Base-by-base conservation (phyloP, 2,329 filamentous ascomycete genomes). In the Talaromyces atroroseus region DNA sequence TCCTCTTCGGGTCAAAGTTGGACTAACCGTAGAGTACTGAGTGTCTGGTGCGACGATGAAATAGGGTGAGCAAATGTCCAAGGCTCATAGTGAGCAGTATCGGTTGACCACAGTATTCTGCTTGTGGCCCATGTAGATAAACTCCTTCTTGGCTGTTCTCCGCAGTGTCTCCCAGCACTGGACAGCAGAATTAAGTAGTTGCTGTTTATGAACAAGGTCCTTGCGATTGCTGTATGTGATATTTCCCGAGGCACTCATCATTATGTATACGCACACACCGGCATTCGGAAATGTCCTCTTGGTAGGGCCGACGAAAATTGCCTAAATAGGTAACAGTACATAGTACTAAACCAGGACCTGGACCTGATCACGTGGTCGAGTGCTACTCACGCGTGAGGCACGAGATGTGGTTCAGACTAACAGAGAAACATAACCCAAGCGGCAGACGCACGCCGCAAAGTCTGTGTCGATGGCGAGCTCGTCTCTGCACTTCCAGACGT, bases 401-500 rank as follows among this genome's bases (percentile, higher is more conserved):
- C 26, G 8, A 10, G 26, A 29, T 8, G 26, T 29, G 26, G 26
- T 48, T 47, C 46, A 48, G 21, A 48, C 46, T 24, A 48, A 29
- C n/a, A 48, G 46, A 14, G 46, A n/a, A 23, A 48, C 32, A 48
- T 48, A 48, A 3, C 46, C 46, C 24, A 48, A 32, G 24, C 46
- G 32, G 46, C 46, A 48, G 46, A 48, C 46, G 24, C 46, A 48
- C 46, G 46, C 24, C 12, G 46, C 46, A 26, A 48, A 48, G 14
- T 48, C 46, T 18, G 46, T 48, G 24, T 48, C 23, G 18, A 48
- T 32, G 46, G 23, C 11, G 2, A 48, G 24, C 24, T 48, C 46
- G 24, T 20, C 11, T 48, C 46, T 48, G 23, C 46, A 29, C 26
- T 48, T 48, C 71, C 71, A 74, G 24, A 69, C 69, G 52, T 65